A percentile compares a stretch with the other conserved stretches of the same genome.
Evolutionary conservation across 2,329 filamentous ascomycete species (phyloP).

Genomic region (Trichoderma arundinaceum): DNA sequence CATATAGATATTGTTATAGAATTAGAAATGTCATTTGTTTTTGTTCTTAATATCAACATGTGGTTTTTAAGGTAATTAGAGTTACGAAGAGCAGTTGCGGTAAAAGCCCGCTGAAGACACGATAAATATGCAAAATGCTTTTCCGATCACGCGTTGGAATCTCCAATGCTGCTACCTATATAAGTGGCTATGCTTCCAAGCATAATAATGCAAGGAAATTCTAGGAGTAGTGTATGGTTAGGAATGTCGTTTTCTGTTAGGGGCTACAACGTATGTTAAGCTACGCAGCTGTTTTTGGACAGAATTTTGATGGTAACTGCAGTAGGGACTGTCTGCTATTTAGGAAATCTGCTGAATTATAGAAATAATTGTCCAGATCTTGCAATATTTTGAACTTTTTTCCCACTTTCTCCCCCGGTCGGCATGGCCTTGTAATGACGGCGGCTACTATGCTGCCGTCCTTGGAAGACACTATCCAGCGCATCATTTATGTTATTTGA

Average conservation of each 20-base stretch:
- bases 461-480: neutral
- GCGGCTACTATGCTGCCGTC: neutral
- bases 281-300: neutral
- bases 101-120: no score
- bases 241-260: no score
- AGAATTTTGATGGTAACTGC: neutral
- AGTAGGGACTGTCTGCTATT: conserved; percentile 5
- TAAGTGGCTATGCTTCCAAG: no score
- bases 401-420: neutral
- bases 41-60: neutral
- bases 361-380: neutral
- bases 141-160: no score
- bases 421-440: neutral
- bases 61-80: neutral
- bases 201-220: no score
- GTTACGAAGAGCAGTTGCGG: neutral
- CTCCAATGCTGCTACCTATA: no score
- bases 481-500: neutral
- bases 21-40: neutral
- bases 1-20: neutral
- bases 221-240: no score
- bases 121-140: no score
- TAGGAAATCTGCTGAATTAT: no score
- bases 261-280: no score
- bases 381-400: neutral